These are phyloP conservation scores for Schizochytrium sp. DNA, from an alignment of 108 stramenopile species.

Conservation along the genomic window DNA sequence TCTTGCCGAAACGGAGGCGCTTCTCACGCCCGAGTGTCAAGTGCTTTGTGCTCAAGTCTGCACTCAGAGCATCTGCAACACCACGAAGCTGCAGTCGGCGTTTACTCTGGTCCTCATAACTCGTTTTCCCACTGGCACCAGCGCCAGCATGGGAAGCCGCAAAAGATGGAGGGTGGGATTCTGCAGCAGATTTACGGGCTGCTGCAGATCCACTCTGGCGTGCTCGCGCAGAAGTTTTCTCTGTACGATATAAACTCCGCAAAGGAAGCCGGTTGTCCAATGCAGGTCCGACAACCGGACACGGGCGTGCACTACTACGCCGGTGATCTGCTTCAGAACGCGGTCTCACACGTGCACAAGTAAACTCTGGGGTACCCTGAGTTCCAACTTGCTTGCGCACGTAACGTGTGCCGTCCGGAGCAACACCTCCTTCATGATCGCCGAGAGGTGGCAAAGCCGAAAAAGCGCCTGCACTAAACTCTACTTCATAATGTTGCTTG, in stretches of 20 bases:
- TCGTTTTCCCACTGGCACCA: not conserved
- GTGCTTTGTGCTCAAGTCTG: conserved; percentile 28
- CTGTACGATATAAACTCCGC: not conserved
- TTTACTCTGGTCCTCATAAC: not conserved
- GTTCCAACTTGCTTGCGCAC: not conserved
- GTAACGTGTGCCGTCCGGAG: conserved; percentile 33
- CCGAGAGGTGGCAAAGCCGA: not conserved
- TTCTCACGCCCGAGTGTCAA: conserved; percentile 40
- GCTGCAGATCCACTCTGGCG: not conserved
- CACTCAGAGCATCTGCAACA: conserved; percentile 38
- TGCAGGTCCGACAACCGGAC: not conserved
- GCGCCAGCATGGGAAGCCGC: not conserved
- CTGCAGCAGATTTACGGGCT: not conserved
- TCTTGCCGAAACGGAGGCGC: conserved; percentile 69
- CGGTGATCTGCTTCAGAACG: conserved; percentile 25
- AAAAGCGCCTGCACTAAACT: conserved; percentile 35
- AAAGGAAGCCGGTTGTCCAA: not conserved
- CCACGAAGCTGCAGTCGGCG: conserved; percentile 46
- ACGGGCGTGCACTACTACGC: not conserved
- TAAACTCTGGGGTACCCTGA: not conserved
- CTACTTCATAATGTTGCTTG: not conserved
- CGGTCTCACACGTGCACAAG: conserved; percentile 37
- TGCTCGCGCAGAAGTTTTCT: not conserved
- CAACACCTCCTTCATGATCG: conserved; percentile 5
- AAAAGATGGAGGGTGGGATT: no score